phyloP scores from a whole-genome alignment of 257 asterid species.

The Verbena officinalis region DNA sequence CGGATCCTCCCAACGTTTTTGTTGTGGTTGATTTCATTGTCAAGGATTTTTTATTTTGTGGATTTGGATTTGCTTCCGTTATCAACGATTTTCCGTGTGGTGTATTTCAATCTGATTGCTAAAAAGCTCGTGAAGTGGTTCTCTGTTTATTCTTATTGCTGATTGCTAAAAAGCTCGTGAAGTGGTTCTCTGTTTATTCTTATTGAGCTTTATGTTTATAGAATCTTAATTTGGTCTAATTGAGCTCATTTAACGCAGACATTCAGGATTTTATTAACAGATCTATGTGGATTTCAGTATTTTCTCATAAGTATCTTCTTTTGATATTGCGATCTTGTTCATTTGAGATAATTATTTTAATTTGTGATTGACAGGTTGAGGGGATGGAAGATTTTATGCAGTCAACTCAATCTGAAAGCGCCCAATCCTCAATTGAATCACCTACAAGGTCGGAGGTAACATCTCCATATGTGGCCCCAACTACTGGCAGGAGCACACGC shows the following conservation, averaged over 20 bases:
- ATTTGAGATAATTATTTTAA: background rate
- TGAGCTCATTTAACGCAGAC: background rate
- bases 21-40: background rate
- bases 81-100: background rate
- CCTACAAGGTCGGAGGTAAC: conserved; percentile 49
- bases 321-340: background rate
- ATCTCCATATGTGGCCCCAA: conserved; percentile 54
- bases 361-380: conserved; percentile 55
- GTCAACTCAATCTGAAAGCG: conserved; percentile 42
- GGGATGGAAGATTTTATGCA: conserved; percentile 67
- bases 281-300: background rate
- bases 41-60: background rate
- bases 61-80: background rate
- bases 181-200: background rate
- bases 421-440: conserved; percentile 54
- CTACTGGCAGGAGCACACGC: conserved; percentile 55
- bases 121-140: background rate
- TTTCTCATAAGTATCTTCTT: conserved; percentile 7
- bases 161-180: background rate
- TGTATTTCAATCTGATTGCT: background rate
- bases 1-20: too few relatives aligned
- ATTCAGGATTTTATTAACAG: background rate
- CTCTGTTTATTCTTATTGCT: background rate
- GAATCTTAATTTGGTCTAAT: background rate
- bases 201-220: background rate